Percentiles rank a stretch among this genome's conserved stretches.
These are phyloP conservation scores for Phytophthora megakarya DNA, from an alignment of 352 stramenopile species.

Conservation along the genomic window DNA sequence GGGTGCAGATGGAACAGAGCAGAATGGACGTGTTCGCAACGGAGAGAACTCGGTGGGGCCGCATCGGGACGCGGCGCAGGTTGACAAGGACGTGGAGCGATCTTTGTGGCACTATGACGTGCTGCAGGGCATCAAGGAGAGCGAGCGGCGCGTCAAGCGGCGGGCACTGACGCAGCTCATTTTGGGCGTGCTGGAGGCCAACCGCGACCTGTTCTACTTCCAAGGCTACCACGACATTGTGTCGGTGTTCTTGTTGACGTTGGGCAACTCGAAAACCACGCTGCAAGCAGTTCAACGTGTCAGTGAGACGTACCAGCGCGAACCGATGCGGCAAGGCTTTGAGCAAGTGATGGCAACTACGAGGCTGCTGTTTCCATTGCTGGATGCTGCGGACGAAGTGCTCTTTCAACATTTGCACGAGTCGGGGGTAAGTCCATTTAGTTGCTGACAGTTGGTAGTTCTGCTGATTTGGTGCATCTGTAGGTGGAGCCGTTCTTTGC, in stretches of 20 bases:
- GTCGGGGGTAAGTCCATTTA: slow-evolving; percentile 47
- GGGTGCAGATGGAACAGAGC: slow-evolving; percentile 6
- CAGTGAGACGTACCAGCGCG: slow-evolving; percentile 88
- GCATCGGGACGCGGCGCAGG: slow-evolving; percentile 71
- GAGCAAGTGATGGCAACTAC: slow-evolving; percentile 71
- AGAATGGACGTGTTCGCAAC: slow-evolving; percentile 11
- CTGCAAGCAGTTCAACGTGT: slow-evolving; percentile 74
- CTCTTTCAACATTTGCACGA: slow-evolving; percentile 71
- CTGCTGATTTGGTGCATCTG: slow-evolving; percentile 18
- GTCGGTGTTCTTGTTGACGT: slow-evolving; percentile 80
- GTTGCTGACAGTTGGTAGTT: slow-evolving; percentile 6
- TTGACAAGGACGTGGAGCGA: slow-evolving; percentile 87
- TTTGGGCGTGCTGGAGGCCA: slow-evolving; percentile 45
- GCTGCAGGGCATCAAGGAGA: slow-evolving; percentile 58
- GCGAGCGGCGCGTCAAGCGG: slow-evolving; percentile 66
- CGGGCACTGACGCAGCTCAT: slow-evolving; percentile 69
- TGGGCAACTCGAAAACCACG: slow-evolving; percentile 71
- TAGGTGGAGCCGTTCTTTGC: slow-evolving; percentile 94
- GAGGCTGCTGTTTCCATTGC: slow-evolving; percentile 69
- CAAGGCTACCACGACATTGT: slow-evolving; percentile 95
- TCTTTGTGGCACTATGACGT: slow-evolving; percentile 87
- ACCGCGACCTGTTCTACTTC: slow-evolving; percentile 79
- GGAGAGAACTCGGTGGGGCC: slow-evolving; percentile 8
- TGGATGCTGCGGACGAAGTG: slow-evolving; percentile 64
- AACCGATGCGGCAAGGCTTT: slow-evolving; percentile 89